These are phyloP conservation scores for Kalaharituber pfeilii DNA, from an alignment of 2,329 filamentous ascomycete species.

Conservation along the genomic window DNA sequence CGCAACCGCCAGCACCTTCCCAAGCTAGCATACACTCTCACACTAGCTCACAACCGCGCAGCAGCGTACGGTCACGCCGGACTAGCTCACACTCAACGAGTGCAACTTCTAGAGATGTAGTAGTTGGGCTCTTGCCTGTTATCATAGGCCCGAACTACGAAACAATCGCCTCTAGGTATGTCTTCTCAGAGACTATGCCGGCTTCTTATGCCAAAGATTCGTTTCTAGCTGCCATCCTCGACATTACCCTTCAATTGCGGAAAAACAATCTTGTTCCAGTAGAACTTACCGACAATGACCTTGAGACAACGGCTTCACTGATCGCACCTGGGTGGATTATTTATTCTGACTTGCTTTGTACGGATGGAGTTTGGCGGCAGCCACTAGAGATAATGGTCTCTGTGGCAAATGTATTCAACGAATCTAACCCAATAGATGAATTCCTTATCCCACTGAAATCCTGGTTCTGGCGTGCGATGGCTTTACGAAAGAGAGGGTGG, in stretches of 20 bases:
- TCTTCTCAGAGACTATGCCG: too few species aligned
- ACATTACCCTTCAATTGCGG: background rate
- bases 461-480: background rate
- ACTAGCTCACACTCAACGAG: background rate
- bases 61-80: background rate
- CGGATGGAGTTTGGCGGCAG: conserved; percentile 8
- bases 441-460: background rate
- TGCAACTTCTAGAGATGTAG: background rate
- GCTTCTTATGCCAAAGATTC: background rate
- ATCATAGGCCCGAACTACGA: background rate
- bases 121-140: background rate
- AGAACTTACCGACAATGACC: background rate
- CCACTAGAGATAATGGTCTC: conserved; percentile 5
- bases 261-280: background rate
- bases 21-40: too few species aligned
- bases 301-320: background rate
- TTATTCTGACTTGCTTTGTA: conserved; percentile 6
- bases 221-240: background rate
- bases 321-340: background rate
- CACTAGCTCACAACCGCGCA: background rate
- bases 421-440: background rate
- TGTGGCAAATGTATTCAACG: background rate
- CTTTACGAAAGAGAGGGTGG: too few species aligned
- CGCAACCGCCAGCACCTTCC: background rate
- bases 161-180: background rate